Evolutionary conservation across 2,329 filamentous ascomycete species (phyloP).

Genomic region (Hysterium pulicare): DNA sequence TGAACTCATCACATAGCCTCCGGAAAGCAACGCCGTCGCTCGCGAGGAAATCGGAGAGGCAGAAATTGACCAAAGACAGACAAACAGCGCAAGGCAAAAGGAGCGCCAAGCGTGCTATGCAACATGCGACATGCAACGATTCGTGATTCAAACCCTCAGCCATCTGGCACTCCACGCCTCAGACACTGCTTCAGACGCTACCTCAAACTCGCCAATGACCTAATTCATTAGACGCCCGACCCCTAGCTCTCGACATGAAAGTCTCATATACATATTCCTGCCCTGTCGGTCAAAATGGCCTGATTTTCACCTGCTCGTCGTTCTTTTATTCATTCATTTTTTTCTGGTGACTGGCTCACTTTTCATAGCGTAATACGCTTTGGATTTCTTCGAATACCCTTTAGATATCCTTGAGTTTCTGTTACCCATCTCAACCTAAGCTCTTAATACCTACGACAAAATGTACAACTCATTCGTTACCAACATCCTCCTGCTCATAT

Average conservation of each 20-base stretch:
- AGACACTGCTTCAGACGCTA: background rate
- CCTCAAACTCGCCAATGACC: constrained; percentile 18
- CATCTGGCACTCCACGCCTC: constrained; percentile 4
- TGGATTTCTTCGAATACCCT: constrained; percentile 13
- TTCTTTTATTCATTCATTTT: constrained; percentile 14
- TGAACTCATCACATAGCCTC: no score
- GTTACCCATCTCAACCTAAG: constrained; percentile 3
- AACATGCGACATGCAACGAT: constrained; percentile 25
- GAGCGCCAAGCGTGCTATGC: constrained; percentile 16
- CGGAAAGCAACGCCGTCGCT: no score
- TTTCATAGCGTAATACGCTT: constrained; percentile 28
- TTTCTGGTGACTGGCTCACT: constrained; percentile 30
- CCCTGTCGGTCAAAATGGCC: constrained; percentile 19
- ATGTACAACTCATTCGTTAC: constrained; percentile 27
- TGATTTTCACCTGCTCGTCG: constrained; percentile 19
- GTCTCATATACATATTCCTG: constrained; percentile 29
- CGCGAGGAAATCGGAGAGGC: no score
- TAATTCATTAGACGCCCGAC: constrained; percentile 25
- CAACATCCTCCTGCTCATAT: constrained; percentile 24
- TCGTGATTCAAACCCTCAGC: constrained; percentile 19
- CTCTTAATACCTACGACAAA: constrained; percentile 9
- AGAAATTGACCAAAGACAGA: no score
- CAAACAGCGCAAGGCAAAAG: background rate
- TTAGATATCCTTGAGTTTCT: constrained; percentile 11
- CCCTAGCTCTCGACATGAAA: constrained; percentile 19